These are phyloP conservation scores for Rubia peregrina DNA, from an alignment of 305 asterid genomes.

Conservation along the genomic window DNA sequence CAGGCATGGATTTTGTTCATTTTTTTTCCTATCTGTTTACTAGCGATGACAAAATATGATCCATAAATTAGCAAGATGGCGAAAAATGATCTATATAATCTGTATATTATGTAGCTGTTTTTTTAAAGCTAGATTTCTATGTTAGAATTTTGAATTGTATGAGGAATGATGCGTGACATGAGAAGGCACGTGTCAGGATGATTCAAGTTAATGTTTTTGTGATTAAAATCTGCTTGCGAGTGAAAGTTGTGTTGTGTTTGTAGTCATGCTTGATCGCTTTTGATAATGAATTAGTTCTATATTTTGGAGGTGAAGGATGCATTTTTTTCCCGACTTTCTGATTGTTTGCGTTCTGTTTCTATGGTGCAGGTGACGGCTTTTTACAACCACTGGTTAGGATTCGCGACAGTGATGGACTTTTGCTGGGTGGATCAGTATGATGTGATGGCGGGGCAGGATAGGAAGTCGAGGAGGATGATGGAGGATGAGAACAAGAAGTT, in stretches of 20 bases:
- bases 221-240: no score
- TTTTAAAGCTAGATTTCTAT: neutral
- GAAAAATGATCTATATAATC: no score
- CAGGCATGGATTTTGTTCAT: slow-evolving; percentile 35
- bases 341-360: slow-evolving; percentile 1
- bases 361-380: slow-evolving; percentile 82
- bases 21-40: neutral
- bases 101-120: neutral
- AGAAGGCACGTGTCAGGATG: no score
- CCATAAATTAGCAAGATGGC: no score
- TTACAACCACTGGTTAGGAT: slow-evolving; percentile 80
- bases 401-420: slow-evolving; percentile 65
- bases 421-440: slow-evolving; percentile 88
- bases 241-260: no score
- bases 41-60: neutral
- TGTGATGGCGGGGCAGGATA: slow-evolving; percentile 71
- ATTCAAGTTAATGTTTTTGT: no score
- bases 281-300: no score
- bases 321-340: neutral
- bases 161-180: no score
- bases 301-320: neutral
- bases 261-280: no score
- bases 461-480: slow-evolving; percentile 83
- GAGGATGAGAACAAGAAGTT: slow-evolving; percentile 92
- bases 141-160: neutral